phyloP scores from a whole-genome alignment of 1,284 basidiomycete genomes.

The Paramarasmius palmivorus region DNA sequence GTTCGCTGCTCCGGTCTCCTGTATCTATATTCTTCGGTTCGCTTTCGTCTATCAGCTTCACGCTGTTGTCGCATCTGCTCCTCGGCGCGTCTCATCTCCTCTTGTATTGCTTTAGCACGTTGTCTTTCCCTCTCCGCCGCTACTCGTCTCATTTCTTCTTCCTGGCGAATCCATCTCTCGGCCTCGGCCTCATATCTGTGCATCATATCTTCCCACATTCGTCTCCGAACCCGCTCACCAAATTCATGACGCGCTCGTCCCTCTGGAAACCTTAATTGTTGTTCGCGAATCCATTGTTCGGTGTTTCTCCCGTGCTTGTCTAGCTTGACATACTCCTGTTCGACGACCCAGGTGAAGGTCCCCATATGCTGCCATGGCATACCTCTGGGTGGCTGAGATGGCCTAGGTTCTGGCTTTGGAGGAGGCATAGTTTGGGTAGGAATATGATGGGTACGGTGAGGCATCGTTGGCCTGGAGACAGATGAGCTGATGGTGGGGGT shows the following conservation, averaged over 20 bases:
- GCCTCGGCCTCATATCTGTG: constrained; percentile 50
- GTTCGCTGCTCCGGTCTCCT: constrained; percentile 26
- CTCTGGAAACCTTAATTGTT: constrained; percentile 43
- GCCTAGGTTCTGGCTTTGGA: constrained; percentile 19
- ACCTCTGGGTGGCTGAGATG: constrained; percentile 6
- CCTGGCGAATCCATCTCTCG: constrained; percentile 51
- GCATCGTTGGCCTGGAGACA: not conserved
- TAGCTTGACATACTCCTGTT: constrained; percentile 48
- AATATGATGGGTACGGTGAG: not conserved
- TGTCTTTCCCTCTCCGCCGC: constrained; percentile 44
- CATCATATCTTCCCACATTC: constrained; percentile 50
- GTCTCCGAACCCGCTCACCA: constrained; percentile 28
- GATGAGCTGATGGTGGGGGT: not conserved
- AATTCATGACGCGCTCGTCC: constrained; percentile 26
- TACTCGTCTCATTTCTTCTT: constrained; percentile 43
- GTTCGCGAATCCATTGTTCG: constrained; percentile 62
- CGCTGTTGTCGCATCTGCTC: constrained; percentile 43
- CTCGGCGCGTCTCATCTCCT: constrained; percentile 49
- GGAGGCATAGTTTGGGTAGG: not conserved
- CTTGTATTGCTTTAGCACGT: constrained; percentile 42
- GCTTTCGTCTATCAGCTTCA: constrained; percentile 43
- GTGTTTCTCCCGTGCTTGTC: constrained; percentile 48
- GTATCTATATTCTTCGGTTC: constrained; percentile 34
- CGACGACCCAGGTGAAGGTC: constrained; percentile 55
- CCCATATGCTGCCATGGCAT: constrained; percentile 44